Conservation (phyloP, 441 rosid genomes). For the Jatropha podagrica region DNA sequence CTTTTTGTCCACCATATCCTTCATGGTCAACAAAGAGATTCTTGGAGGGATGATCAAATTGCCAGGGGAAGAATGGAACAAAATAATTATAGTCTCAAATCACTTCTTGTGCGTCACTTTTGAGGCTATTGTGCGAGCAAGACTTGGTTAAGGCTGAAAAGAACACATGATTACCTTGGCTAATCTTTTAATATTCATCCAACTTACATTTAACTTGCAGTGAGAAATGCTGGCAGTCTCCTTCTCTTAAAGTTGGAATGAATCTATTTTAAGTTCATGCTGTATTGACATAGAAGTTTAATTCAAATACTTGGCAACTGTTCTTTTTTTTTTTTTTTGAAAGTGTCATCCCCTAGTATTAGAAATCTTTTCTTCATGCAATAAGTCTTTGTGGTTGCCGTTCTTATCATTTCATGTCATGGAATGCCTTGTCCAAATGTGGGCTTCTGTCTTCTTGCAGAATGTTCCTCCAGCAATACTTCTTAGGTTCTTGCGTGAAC, state of each 20-base stretch:
- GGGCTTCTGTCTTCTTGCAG: constrained; percentile 32
- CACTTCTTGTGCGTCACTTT: background rate
- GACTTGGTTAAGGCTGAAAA: background rate
- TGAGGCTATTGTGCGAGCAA: background rate
- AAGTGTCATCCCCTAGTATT: background rate
- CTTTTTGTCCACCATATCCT: background rate
- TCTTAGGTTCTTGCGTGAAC: constrained; percentile 93
- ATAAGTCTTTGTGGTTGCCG: background rate
- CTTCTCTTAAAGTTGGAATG: background rate
- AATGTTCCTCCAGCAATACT: constrained; percentile 93
- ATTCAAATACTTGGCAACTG: background rate
- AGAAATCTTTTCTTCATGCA: background rate
- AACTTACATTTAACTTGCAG: background rate
- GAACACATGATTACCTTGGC: background rate
- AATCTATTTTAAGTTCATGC: background rate
- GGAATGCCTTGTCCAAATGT: background rate
- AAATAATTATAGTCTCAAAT: background rate
- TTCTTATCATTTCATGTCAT: background rate
- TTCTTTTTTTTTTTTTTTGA: background rate
- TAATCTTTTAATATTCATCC: background rate
- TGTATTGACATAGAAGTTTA: too few relatives aligned
- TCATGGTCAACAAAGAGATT: background rate
- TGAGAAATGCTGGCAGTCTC: background rate
- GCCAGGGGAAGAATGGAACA: background rate
- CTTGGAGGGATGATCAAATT: background rate